phyloP scores from a whole-genome alignment of 2,329 filamentous ascomycete species.

The Chrysoporthe austroafricana region DNA sequence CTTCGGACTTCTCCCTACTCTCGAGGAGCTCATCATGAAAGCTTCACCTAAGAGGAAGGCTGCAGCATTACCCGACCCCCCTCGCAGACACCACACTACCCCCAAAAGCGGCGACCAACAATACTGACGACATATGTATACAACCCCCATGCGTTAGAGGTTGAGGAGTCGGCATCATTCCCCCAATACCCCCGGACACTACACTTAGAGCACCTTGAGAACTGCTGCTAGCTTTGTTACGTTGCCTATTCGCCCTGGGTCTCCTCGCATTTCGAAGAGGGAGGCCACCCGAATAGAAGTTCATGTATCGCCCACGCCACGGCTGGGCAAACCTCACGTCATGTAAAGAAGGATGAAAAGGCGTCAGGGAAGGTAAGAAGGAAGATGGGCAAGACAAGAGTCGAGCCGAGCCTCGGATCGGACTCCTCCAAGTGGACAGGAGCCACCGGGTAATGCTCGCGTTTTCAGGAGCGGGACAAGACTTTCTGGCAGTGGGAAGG shows the following conservation, averaged over 20 bases:
- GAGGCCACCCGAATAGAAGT: constrained; percentile 25
- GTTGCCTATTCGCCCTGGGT: constrained; percentile 22
- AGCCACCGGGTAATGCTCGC: constrained; percentile 24
- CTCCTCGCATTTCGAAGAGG: constrained; percentile 22
- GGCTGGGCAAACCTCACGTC: constrained; percentile 28
- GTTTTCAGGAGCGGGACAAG: constrained; percentile 23
- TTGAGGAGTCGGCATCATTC: constrained; percentile 37
- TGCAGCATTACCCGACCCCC: constrained; percentile 23
- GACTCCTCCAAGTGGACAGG: constrained; percentile 29
- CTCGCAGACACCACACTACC: constrained; percentile 25
- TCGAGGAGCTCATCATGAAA: constrained; percentile 9
- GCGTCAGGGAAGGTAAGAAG: constrained; percentile 24
- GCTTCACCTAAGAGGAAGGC: constrained; percentile 13
- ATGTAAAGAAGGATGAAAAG: constrained; percentile 30
- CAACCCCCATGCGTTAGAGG: constrained; percentile 35
- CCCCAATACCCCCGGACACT: constrained; percentile 32
- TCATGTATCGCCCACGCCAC: constrained; percentile 30
- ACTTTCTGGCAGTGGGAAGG: constrained; percentile 27
- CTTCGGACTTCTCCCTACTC: constrained; percentile 9
- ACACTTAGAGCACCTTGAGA: constrained; percentile 32
- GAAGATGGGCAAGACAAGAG: constrained; percentile 25
- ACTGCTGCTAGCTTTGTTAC: constrained; percentile 29
- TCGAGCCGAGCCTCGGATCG: constrained; percentile 28
- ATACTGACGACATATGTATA: constrained; percentile 39
- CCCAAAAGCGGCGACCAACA: constrained; percentile 33